These are phyloP conservation scores for Baorangia bicolor DNA, from an alignment of 768 basidiomycete species.

Conservation along the genomic window DNA sequence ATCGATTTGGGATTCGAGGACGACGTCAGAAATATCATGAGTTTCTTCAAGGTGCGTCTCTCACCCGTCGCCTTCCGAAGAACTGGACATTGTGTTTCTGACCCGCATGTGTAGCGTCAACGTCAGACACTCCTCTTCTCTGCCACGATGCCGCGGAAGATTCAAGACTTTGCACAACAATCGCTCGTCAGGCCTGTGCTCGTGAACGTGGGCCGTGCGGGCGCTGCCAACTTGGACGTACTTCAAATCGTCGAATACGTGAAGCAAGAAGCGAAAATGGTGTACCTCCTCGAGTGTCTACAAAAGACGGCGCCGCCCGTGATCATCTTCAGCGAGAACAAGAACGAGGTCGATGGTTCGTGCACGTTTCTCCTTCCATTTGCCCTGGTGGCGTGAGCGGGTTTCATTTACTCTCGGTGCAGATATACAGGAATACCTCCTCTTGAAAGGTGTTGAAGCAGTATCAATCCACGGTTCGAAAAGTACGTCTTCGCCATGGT, in stretches of 20 bases:
- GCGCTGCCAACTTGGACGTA: slow-evolving; percentile 96
- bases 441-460: slow-evolving; percentile 96
- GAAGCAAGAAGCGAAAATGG: slow-evolving; percentile 99
- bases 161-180: slow-evolving; percentile 97
- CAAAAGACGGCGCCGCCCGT: slow-evolving; percentile 99
- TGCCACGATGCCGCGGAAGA: slow-evolving; percentile 98
- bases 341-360: slow-evolving; percentile 99
- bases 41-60: slow-evolving; percentile 84
- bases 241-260: slow-evolving; percentile 98
- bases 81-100: background rate
- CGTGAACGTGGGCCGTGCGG: slow-evolving; percentile 97
- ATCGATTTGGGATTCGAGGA: slow-evolving; percentile 99
- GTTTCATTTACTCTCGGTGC: slow-evolving; percentile 1
- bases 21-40: slow-evolving; percentile 98
- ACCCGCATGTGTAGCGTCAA: slow-evolving; percentile 61
- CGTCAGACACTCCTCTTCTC: slow-evolving; percentile 97
- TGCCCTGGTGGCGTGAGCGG: background rate
- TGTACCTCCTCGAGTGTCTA: slow-evolving; percentile 94
- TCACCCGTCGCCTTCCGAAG: background rate
- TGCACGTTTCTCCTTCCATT: background rate
- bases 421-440: slow-evolving; percentile 98
- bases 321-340: slow-evolving; percentile 97
- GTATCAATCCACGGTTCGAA: slow-evolving; percentile 99
- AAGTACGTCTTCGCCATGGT: slow-evolving; percentile 46
- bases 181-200: slow-evolving; percentile 93